Base-by-base conservation (phyloP, 2,329 filamentous ascomycete species). In the Pyrenochaeta sp. region DNA sequence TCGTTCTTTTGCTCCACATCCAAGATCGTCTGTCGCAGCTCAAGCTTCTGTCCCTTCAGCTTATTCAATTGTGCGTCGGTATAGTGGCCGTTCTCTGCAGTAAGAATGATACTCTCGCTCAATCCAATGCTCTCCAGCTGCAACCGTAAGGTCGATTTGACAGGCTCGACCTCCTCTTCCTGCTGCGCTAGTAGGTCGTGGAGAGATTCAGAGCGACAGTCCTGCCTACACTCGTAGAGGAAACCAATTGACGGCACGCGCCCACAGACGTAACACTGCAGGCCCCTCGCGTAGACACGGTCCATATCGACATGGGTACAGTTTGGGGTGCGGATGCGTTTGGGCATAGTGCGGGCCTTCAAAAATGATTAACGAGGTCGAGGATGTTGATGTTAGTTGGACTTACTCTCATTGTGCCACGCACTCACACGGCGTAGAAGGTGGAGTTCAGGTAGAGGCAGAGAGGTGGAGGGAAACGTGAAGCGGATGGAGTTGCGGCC, bases 151-250 rank as follows among this genome's bases (percentile, higher is more conserved):
- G 42, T 25, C 5, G 73, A 74, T n/a, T 48, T 56, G 24, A 30
- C 36, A 19, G 28, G 25, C 9, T 58, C 45, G 15, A 47, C 34
- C 0, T 37, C 46, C 9, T 56, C 53, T 2, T n/a, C 36, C 9
- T 36, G 13, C 13, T 39, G 36, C 12, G 34, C 32, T 22, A 65
- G 19, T 5, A 59, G 48, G 13, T 55, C 30, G 30, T 52, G 55
- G 2, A 65, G 59, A 19, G 62, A 58, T n/a, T 47, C 46, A 12
- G 47, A 22, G 36, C 60, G 56, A 19, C 50, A 51, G 28, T 93
- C 90, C 72, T 91, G 86, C 12, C 83, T 85, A 75, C 92, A 95
- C 58, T 84, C 82, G 74, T 91, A 95, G 24, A 95, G 78, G 86
- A 90, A 95, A 27, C 90, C 90, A 52, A 89, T 81, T 15, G 82